Percentiles rank a stretch among this genome's conserved stretches.
Conservation (phyloP, 2,329 filamentous ascomycete genomes). For the Diaporthe humulicola region DNA sequence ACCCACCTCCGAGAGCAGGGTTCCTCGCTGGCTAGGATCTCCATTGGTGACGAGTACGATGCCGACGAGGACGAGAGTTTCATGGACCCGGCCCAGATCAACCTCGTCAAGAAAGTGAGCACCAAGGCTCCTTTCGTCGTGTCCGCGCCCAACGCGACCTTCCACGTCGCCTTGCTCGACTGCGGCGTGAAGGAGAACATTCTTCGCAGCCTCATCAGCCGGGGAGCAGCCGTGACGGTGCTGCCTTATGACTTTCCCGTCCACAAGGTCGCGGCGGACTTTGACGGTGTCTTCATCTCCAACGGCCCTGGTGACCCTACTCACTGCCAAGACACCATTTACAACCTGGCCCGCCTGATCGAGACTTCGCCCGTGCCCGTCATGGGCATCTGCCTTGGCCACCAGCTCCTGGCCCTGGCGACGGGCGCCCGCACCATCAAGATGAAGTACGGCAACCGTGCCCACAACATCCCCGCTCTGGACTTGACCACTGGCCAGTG, state of each 20-base stretch:
- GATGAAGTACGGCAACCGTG: slow-evolving; percentile 99
- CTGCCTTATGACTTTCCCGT: slow-evolving; percentile 98
- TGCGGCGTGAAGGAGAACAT: slow-evolving; percentile 99
- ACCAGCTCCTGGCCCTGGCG: slow-evolving; percentile 94
- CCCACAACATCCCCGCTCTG: slow-evolving; percentile 96
- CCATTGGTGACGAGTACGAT: slow-evolving; percentile 97
- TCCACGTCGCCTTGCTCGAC: slow-evolving; percentile 95
- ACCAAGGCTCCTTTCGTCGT: slow-evolving; percentile 99
- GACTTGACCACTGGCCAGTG: slow-evolving; percentile 96
- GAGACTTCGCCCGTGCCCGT: slow-evolving; percentile 91
- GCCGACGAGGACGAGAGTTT: slow-evolving; percentile 98
- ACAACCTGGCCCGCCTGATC: slow-evolving; percentile 92
- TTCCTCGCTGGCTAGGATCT: slow-evolving; percentile 94
- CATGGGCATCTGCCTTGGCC: slow-evolving; percentile 98
- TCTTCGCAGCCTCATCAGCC: slow-evolving; percentile 90
- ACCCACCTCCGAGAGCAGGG: slow-evolving; percentile 96
- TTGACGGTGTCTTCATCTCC: slow-evolving; percentile 98
- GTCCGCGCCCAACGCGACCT: slow-evolving; percentile 83
- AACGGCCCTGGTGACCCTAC: slow-evolving; percentile 98
- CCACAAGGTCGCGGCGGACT: slow-evolving; percentile 97
- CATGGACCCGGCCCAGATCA: slow-evolving; percentile 95
- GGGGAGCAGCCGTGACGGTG: slow-evolving; percentile 91
- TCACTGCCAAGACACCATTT: slow-evolving; percentile 94
- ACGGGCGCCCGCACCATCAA: slow-evolving; percentile 92
- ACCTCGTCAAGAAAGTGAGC: slow-evolving; percentile 94